A percentile compares a stretch with the other conserved stretches of the same genome.
phyloP scores from a whole-genome alignment of 495 filamentous ascomycete genomes.

The Endocarpon pusillum region DNA sequence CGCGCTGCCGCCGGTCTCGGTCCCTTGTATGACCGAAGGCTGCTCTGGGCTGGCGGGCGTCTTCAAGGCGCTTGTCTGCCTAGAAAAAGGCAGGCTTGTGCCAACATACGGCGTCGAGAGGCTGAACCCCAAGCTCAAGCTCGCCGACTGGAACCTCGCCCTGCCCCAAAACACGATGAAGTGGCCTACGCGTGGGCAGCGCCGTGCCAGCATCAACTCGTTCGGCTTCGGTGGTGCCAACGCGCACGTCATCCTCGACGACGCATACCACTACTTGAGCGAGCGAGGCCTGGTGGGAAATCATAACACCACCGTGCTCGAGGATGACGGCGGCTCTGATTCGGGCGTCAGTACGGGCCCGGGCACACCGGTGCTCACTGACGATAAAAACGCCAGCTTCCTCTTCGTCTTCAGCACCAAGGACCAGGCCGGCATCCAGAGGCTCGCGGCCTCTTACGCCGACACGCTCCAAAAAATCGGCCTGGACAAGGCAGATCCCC shows the following conservation, averaged over 20 bases:
- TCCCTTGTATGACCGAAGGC: slow-evolving; percentile 13
- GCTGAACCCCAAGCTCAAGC: slow-evolving; percentile 11
- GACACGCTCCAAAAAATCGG: slow-evolving; percentile 1
- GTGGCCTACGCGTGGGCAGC: slow-evolving; percentile 14
- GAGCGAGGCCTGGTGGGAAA: slow-evolving; percentile 5
- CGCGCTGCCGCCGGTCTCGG: not conserved
- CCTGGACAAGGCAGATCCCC: not conserved
- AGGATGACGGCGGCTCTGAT: slow-evolving; percentile 7
- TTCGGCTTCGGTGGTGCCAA: slow-evolving; percentile 20
- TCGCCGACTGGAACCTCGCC: slow-evolving; percentile 5
- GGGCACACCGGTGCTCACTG: not conserved
- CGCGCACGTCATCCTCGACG: slow-evolving; percentile 15
- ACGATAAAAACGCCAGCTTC: not conserved
- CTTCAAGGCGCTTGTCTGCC: slow-evolving; percentile 29
- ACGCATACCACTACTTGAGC: slow-evolving; percentile 12
- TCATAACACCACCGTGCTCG: slow-evolving; percentile 7
- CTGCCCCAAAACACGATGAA: slow-evolving; percentile 3
- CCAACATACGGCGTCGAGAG: slow-evolving; percentile 16
- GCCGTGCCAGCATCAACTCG: slow-evolving; percentile 13
- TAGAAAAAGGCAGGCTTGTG: slow-evolving; percentile 26
- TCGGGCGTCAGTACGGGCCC: not conserved
- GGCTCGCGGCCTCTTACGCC: not conserved
- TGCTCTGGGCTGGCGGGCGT: slow-evolving; percentile 34
- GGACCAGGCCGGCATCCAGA: slow-evolving; percentile 9
- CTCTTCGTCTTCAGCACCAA: slow-evolving; percentile 8